Base-by-base conservation (phyloP, 2,329 filamentous ascomycete species). In the Colletotrichum theobromicola region DNA sequence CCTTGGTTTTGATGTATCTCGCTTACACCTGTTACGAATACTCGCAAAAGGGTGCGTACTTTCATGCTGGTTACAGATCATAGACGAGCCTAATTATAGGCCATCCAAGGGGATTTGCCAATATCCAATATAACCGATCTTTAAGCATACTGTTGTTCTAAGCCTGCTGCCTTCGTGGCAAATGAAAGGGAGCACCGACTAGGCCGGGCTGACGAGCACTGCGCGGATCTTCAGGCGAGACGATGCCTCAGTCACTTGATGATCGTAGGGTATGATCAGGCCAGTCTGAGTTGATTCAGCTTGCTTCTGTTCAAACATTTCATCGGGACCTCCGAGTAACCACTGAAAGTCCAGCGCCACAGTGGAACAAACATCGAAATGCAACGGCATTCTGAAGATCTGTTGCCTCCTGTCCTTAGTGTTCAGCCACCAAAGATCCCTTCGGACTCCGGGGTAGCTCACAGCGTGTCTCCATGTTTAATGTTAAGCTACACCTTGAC, bases 361-460 rank as follows among this genome's bases (percentile, higher is more conserved):
- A 21, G 10, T 46, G n/a, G n/a, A 46, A 46, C 42, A 21, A 21
- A n/a, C 0, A 46, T n/a, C 37, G 6, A 0, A 46, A 21, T 46
- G n/a, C 10, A 46, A 18, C 42, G n/a, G 6, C 5, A 21, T 46
- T 13, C 0, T 46, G 42, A 46, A 46, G 42, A 30, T 58, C 24
- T 58, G 4, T n/a, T n/a, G 0, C 55, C 18, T n/a, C 0, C 7
- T 7, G 18, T n/a, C 5, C 24, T n/a, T 32, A 8, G 2, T 21
- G 10, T 61, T 26, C 30, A 61, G 58, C 58, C 30, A 61, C 58
- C 16, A 61, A 61, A 24, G 30, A 18, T 35, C 18, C 1, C 28
- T 35, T 61, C 58, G 58, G 30, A 1, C 7, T 12, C 58, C 58
- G 58, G 58, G 3, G 4, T 13, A 61, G 18, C 32, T 61, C n/a